These are phyloP conservation scores for Mycena metata DNA, from an alignment of 768 basidiomycete species.

Conservation along the genomic window DNA sequence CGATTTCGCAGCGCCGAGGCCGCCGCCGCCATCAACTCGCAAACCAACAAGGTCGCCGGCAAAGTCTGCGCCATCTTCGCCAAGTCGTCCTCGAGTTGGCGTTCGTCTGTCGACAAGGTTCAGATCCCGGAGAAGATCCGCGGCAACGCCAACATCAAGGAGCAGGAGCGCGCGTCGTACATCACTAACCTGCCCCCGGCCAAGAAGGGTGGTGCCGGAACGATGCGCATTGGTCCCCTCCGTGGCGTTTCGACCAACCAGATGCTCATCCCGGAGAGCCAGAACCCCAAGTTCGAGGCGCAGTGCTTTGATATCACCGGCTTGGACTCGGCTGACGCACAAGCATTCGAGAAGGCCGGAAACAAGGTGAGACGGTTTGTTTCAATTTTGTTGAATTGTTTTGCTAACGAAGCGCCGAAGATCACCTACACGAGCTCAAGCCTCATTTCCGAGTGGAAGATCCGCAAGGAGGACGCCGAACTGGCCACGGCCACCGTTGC, in stretches of 20 bases:
- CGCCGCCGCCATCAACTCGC: slow-evolving; percentile 9
- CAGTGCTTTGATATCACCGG: slow-evolving; percentile 8
- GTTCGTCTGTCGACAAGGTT: slow-evolving; percentile 2
- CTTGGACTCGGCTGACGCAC: not conserved
- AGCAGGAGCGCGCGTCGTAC: slow-evolving; percentile 7
- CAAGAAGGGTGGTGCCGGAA: not conserved
- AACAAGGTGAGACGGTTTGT: not conserved
- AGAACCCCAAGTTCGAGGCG: slow-evolving; percentile 22
- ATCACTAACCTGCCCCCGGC: not conserved
- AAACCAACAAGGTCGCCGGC: slow-evolving; percentile 2
- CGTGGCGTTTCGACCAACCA: not conserved
- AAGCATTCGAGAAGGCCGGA: not conserved
- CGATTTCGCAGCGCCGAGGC: not conserved
- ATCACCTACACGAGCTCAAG: slow-evolving; percentile 11
- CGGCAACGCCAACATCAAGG: slow-evolving; percentile 1
- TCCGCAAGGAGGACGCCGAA: slow-evolving; percentile 2
- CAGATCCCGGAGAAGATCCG: slow-evolving; percentile 12
- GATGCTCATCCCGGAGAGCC: slow-evolving; percentile 10
- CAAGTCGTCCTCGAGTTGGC: slow-evolving; percentile 6
- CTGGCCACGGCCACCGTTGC: slow-evolving; percentile 8
- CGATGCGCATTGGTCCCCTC: slow-evolving; percentile 4
- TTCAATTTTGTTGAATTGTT: not conserved
- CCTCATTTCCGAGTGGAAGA: slow-evolving; percentile 2
- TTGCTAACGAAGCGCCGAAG: not conserved
- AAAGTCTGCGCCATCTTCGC: slow-evolving; percentile 26